phyloP scores from a whole-genome alignment of 345 rosid species.

The Corymbia maculata region DNA sequence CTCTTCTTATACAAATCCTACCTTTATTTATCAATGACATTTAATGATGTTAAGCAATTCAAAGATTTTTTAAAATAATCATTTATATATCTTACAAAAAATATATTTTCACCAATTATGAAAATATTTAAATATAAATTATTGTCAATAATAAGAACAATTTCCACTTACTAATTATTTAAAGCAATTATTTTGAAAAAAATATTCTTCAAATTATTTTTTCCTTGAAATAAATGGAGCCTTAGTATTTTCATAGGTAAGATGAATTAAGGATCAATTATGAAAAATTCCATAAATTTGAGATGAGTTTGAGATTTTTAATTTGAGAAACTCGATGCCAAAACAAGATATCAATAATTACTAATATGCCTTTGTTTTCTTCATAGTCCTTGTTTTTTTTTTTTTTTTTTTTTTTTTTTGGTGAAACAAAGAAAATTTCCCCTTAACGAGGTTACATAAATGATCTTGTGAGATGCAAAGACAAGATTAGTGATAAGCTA shows the following conservation, averaged over 20 bases:
- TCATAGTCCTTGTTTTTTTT: neutral
- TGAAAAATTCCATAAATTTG: neutral
- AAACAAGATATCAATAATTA: neutral
- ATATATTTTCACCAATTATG: neutral
- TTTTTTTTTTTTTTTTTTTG: too few relatives aligned
- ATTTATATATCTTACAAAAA: neutral
- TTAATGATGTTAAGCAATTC: too few relatives aligned
- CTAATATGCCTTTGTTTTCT: neutral
- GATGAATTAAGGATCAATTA: neutral
- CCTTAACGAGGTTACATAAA: neutral
- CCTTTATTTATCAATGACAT: too few relatives aligned
- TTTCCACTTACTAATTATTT: accelerated
- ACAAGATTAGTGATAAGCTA: neutral
- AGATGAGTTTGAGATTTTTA: neutral
- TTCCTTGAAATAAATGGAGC: neutral
- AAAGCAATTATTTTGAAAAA: too few relatives aligned
- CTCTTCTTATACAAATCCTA: too few relatives aligned
- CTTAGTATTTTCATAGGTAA: neutral
- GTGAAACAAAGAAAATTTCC: neutral
- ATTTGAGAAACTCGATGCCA: neutral
- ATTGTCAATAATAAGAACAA: neutral
- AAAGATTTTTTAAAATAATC: neutral
- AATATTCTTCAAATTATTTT: too few relatives aligned
- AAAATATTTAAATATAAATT: neutral
- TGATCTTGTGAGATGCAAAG: neutral